Percentiles rank a stretch among this genome's conserved stretches.
Evolutionary conservation across 2,329 filamentous ascomycete genomes (phyloP).

Genomic region (Alternaria solani): DNA sequence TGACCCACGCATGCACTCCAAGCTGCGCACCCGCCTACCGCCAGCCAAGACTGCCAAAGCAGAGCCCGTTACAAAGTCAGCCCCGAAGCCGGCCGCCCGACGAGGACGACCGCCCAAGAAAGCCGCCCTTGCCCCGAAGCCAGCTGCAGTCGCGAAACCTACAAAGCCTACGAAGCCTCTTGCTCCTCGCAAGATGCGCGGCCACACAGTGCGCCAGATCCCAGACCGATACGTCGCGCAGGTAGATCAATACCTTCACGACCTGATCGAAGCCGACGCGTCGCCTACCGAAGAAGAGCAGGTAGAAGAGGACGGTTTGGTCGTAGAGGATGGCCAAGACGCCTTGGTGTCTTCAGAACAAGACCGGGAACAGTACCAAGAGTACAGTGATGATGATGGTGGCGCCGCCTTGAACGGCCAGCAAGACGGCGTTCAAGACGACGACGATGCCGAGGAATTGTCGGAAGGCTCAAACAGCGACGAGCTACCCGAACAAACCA

Average conservation of each 20-base stretch:
- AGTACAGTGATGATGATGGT: conserved; percentile 2
- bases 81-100: conserved; percentile 12
- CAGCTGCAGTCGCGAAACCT: conserved; percentile 14
- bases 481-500: neutral
- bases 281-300: neutral
- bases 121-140: conserved; percentile 18
- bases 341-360: conserved; percentile 4
- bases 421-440: conserved; percentile 1
- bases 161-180: conserved; percentile 14
- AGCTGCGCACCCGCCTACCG: conserved; percentile 28
- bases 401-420: neutral
- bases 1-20: conserved; percentile 31
- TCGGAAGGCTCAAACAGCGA: neutral
- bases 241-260: conserved; percentile 10
- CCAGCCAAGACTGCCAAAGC: conserved; percentile 17
- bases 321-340: neutral
- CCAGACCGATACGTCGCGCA: conserved; percentile 30
- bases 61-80: conserved; percentile 11
- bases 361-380: neutral
- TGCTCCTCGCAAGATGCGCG: conserved; percentile 37
- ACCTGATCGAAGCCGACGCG: conserved; percentile 5
- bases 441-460: neutral
- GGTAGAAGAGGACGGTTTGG: too few species aligned
- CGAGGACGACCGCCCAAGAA: conserved; percentile 30
- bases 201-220: conserved; percentile 38